Conservation (phyloP, 2,329 filamentous ascomycete species). For the Aspergillus sp. region DNA sequence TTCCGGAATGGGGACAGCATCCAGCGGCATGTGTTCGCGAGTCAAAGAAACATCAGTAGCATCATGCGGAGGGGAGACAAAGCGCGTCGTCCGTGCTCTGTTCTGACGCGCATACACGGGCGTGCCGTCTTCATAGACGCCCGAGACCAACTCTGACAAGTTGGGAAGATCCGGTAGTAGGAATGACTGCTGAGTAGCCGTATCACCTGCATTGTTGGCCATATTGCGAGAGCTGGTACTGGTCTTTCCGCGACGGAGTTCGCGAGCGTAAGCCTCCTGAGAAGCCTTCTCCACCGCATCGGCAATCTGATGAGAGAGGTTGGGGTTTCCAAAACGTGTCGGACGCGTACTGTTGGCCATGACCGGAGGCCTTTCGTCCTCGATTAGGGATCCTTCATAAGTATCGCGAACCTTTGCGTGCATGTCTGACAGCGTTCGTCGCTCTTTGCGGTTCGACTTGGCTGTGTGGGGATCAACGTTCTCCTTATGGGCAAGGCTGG, state of each 20-base stretch:
- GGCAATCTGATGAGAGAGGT: slow-evolving; percentile 44
- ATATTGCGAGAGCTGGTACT: slow-evolving; percentile 26
- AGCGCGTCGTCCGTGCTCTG: slow-evolving; percentile 55
- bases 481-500: slow-evolving; percentile 45
- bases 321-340: slow-evolving; percentile 58
- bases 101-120: slow-evolving; percentile 56
- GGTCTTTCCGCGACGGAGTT: slow-evolving; percentile 31
- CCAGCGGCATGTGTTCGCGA: slow-evolving; percentile 50
- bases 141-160: slow-evolving; percentile 63
- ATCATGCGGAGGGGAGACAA: slow-evolving; percentile 51
- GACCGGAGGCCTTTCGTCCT: slow-evolving; percentile 52
- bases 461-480: slow-evolving; percentile 42
- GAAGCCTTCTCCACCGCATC: slow-evolving; percentile 44
- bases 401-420: slow-evolving; percentile 56
- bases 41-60: slow-evolving; percentile 33
- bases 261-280: slow-evolving; percentile 36
- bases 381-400: slow-evolving; percentile 55
- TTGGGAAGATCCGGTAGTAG: slow-evolving; percentile 63
- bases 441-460: slow-evolving; percentile 38
- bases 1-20: slow-evolving; percentile 58
- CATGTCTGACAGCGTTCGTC: slow-evolving; percentile 57
- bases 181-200: slow-evolving; percentile 60
- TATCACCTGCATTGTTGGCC: slow-evolving; percentile 43
- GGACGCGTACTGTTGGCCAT: slow-evolving; percentile 49
- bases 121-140: slow-evolving; percentile 59